These are phyloP conservation scores for Kwoniella sp. DNA, from an alignment of 768 basidiomycete species.

Conservation along the genomic window DNA sequence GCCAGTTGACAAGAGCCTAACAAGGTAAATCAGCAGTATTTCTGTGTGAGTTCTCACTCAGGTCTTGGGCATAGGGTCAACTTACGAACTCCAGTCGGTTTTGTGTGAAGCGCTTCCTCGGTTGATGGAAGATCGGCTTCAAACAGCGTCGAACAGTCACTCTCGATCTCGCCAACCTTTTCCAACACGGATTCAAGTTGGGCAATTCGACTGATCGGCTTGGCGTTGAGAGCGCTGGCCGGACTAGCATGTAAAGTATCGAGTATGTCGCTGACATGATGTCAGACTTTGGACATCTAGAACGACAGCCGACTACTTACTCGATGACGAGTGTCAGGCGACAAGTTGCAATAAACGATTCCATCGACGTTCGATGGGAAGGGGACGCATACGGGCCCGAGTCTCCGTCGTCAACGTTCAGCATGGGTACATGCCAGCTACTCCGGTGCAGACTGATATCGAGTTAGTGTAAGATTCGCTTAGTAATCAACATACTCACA, in stretches of 20 bases:
- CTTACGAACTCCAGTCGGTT: too few species aligned
- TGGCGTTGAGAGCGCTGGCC: too few species aligned
- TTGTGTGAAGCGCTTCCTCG: too few species aligned
- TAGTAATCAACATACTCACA: conserved; percentile 8
- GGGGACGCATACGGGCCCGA: conserved; percentile 13
- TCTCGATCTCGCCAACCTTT: too few species aligned
- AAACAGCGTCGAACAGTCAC: too few species aligned
- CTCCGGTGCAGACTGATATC: background rate
- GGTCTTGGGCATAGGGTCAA: too few species aligned
- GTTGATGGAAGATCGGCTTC: too few species aligned
- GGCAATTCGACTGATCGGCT: too few species aligned
- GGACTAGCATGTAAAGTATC: background rate
- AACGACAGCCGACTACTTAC: background rate
- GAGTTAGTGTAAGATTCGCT: background rate
- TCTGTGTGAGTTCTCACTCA: too few species aligned
- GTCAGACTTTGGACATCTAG: background rate
- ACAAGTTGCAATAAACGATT: conserved; percentile 19
- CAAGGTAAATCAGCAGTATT: too few species aligned
- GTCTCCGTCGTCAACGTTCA: conserved; percentile 17
- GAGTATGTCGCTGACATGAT: background rate
- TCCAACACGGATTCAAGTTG: too few species aligned
- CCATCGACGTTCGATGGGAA: conserved; percentile 13
- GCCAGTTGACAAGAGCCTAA: too few species aligned
- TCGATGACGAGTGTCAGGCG: conserved; percentile 25
- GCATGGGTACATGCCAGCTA: conserved; percentile 17